Evolutionary conservation across 371 early-diverging fungal genomes (phyloP), one percentile per base, ranked within the genome.

Genomic region (Mortierella sp.): DNA sequence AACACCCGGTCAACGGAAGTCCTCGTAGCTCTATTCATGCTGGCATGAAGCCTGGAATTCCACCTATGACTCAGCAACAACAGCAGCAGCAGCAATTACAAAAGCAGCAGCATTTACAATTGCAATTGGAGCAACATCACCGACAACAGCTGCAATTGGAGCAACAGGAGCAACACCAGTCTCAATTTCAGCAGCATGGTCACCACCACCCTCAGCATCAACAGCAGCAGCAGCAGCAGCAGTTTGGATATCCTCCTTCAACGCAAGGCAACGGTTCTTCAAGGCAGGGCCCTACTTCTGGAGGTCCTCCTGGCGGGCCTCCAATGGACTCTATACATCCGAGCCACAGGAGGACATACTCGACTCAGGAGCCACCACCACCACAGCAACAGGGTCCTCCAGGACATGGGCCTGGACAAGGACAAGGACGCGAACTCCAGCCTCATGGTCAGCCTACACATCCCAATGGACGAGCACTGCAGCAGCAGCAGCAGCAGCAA

Each of bases 141-240:
- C 65, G 64, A 4, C 34, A 9, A 8, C 68, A 44, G 58, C n/a
- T 24, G n/a, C 55, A 48, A n/a, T 26, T 29, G 68, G 47, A 47
- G 41, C 74, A 55, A 19, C 63, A 41, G 11, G 61, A 58, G 31
- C 61, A 58, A 34, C 61, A 58, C 1, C 61, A 58, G 19, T 58
- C 58, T 7, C 58, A 58, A 16, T 58, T 58, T 16, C 58, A 58
- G 16, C 58, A 58, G 16, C 61, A 58, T 34, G 61, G 61, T 7
- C 61, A 58, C 8, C 29, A 16, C 9, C 61, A 58, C 61, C 37
- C 61, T 0, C 61, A 58, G 8, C 61, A 58, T 16, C 19, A 7
- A 16, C 61, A 55, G n/a, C 61, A 58, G 5, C 61, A 58, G 19
- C 34, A 58, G 6, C 61, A 58, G 37, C 61, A 58, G 10, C 61